A percentile compares a stretch with the other conserved stretches of the same genome.
These are phyloP conservation scores for Scorias spongiosa DNA, from an alignment of 2,329 filamentous ascomycete genomes.

Conservation along the genomic window DNA sequence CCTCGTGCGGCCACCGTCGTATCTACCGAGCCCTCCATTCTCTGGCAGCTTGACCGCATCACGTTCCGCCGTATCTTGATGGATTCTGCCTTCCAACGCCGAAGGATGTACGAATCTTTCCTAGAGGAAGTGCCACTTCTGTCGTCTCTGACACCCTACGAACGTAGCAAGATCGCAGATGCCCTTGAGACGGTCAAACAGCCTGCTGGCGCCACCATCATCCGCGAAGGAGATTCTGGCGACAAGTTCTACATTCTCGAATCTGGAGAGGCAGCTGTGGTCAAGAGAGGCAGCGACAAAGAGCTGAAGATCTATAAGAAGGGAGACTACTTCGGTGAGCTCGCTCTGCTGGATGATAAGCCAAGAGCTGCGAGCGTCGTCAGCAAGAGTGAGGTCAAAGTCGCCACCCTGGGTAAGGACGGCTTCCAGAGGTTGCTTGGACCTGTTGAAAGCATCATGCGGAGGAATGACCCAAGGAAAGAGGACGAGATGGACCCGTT, in stretches of 20 bases:
- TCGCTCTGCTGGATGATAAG: conserved; percentile 84
- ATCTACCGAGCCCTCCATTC: conserved; percentile 63
- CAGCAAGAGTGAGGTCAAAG: conserved; percentile 75
- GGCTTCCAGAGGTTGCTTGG: conserved; percentile 89
- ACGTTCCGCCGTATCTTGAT: conserved; percentile 97
- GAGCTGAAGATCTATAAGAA: conserved; percentile 71
- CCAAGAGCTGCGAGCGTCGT: conserved; percentile 82
- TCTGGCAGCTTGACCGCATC: conserved; percentile 89
- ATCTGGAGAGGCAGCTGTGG: conserved; percentile 71
- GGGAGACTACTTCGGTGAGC: conserved; percentile 93
- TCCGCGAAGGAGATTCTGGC: conserved; percentile 79
- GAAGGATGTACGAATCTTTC: conserved; percentile 95
- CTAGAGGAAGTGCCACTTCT: conserved; percentile 85
- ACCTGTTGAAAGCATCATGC: conserved; percentile 87
- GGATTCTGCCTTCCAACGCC: conserved; percentile 91
- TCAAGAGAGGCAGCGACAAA: conserved; percentile 55
- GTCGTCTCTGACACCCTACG: conserved; percentile 70
- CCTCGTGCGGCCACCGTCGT: conserved; percentile 89
- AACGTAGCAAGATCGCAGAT: conserved; percentile 94
- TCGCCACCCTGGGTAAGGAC: conserved; percentile 80
- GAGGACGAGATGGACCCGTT: background rate
- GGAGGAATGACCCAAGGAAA: conserved; percentile 50
- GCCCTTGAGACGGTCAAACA: conserved; percentile 86
- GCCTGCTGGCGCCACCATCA: conserved; percentile 64
- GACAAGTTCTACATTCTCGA: conserved; percentile 87